Percentiles rank a stretch among this genome's conserved stretches.
These are phyloP conservation scores for Blepharisma japonicum DNA, from an alignment of 73 alveolate species.

Conservation along the genomic window DNA sequence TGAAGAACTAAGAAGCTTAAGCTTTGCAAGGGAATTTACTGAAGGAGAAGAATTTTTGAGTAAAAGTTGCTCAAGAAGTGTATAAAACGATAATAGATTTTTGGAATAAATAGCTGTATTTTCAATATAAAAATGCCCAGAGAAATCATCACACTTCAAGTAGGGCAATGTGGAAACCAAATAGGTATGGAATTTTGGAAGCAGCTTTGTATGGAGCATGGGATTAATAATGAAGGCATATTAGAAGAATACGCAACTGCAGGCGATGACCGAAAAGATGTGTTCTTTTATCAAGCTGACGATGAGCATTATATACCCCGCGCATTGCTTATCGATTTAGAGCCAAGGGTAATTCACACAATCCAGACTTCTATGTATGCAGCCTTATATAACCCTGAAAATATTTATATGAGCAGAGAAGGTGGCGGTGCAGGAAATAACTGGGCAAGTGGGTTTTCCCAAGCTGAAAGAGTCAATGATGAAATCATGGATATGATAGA, in stretches of 20 bases:
- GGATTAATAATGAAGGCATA: slow-evolving; percentile 94
- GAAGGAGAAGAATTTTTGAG: no score
- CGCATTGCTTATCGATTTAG: slow-evolving; percentile 95
- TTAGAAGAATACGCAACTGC: slow-evolving; percentile 87
- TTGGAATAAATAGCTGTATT: no score
- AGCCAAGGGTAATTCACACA: slow-evolving; percentile 89
- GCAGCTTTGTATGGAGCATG: slow-evolving; percentile 97
- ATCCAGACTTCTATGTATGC: slow-evolving; percentile 76
- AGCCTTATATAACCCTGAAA: slow-evolving; percentile 97
- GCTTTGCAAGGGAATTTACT: no score
- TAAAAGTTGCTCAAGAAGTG: no score
- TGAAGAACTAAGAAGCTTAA: no score
- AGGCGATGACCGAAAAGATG: slow-evolving; percentile 97
- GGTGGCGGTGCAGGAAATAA: slow-evolving; percentile 99
- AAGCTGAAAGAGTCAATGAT: slow-evolving; percentile 93
- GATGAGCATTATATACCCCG: slow-evolving; percentile 99
- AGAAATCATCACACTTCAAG: slow-evolving; percentile 98
- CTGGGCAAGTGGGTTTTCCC: slow-evolving; percentile 98
- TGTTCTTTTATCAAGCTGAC: slow-evolving; percentile 99
- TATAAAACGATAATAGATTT: no score
- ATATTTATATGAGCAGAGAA: slow-evolving; percentile 88
- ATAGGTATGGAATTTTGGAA: slow-evolving; percentile 99
- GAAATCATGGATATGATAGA: slow-evolving; percentile 99
- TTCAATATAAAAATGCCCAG: slow-evolving; percentile 91
- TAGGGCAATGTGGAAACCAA: slow-evolving; percentile 99